Base-by-base conservation (phyloP, 768 basidiomycete genomes). In the Kwoniella heveanensis region DNA sequence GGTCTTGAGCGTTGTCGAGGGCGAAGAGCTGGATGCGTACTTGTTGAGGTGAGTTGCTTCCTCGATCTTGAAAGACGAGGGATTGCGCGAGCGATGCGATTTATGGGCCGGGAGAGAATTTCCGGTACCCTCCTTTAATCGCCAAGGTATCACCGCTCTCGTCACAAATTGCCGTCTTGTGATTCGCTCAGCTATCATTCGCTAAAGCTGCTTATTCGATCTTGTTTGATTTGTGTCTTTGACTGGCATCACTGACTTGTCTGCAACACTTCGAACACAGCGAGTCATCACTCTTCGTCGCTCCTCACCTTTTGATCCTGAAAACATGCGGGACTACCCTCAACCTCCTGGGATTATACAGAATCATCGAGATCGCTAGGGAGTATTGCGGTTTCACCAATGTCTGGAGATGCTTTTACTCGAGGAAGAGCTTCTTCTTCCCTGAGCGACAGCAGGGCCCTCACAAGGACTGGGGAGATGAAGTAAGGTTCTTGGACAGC, bases 281-380 rank as follows among this genome's bases (percentile, higher is more conserved):
- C 83, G 96, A 98, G 85, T 98, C 95, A 0, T 97, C 94, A 37
- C 84, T 99, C 59, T 95, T 99, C 75, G 88, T 99, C 57, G 91
- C 89, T 39, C 87, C 95, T 1, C 94, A 99, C 81, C 88, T 92
- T 60, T 85, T 99, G 64, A 98, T 99, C 73, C 87, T 99, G 77
- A 99, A 99, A 82, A 99, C 96, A 13, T 99, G 96, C 80, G 96
- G 96, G 25, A 99, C 96, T 2, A 99, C 96, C 5, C 88, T 98
- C 65, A 97, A 98, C 82, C 88, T 99, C 53, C 85, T 95, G 66
- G 96, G 96, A 13, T 85, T 99, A 54, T 91, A 92, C 22, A 87
- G 92, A 62, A 95, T 99, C 73, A 90, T 99, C 64, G 88, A 92
- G 73, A 95, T 98, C 76, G 96, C 96, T 1, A 67, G 73, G 59